A percentile compares a stretch with the other conserved stretches of the same genome.
Evolutionary conservation across 2,329 filamentous ascomycete species (phyloP).

Genomic region (Pestalotiopsis sp.): DNA sequence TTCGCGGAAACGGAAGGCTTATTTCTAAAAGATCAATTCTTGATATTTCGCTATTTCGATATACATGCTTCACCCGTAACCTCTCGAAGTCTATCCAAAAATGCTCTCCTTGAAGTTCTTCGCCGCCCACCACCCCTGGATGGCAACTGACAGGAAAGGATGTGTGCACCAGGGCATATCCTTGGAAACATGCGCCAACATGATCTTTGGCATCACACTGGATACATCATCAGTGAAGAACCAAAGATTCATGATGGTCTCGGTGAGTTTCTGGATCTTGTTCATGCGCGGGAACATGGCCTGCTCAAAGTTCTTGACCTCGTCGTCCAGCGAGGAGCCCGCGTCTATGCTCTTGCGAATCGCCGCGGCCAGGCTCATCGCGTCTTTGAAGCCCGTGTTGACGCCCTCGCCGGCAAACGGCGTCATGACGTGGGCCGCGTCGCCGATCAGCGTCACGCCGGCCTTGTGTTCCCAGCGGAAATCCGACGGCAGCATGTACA

Average conservation of each 20-base stretch:
- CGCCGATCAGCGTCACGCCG: constrained; percentile 59
- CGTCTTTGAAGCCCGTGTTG: constrained; percentile 60
- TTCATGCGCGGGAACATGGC: constrained; percentile 41
- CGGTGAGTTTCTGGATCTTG: constrained; percentile 42
- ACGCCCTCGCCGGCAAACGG: constrained; percentile 63
- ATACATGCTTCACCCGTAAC: not conserved
- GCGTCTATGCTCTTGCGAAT: constrained; percentile 36
- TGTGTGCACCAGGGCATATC: not conserved
- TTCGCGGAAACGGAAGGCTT: no score
- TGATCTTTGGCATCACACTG: not conserved
- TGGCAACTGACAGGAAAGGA: constrained; percentile 2
- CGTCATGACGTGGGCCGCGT: constrained; percentile 63
- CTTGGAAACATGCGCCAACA: constrained; percentile 1
- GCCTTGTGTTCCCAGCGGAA: constrained; percentile 48
- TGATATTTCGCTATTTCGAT: not conserved
- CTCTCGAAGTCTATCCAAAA: not conserved
- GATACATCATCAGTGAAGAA: constrained; percentile 39
- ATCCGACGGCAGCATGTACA: constrained; percentile 58
- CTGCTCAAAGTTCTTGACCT: constrained; percentile 42
- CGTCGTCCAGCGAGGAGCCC: constrained; percentile 21
- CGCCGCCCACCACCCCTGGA: constrained; percentile 10
- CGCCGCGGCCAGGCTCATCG: constrained; percentile 48
- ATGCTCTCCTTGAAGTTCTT: not conserved
- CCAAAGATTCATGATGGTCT: constrained; percentile 49
- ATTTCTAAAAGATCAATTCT: no score